Evolutionary conservation across 2,329 filamentous ascomycete genomes (phyloP).

Genomic region (Fusarium sp.): DNA sequence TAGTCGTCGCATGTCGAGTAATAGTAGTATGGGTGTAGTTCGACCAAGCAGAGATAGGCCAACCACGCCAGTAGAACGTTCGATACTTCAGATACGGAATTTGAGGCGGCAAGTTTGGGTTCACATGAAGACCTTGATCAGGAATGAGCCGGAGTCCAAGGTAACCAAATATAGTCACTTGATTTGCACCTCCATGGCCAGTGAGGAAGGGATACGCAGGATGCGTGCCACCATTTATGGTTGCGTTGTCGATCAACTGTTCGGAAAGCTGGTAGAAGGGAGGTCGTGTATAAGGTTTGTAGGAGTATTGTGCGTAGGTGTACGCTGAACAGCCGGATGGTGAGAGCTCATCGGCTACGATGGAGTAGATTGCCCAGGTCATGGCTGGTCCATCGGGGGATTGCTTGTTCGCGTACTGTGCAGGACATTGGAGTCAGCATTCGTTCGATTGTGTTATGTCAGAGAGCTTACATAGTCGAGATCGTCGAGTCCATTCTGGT

Average conservation of each 20-base stretch:
- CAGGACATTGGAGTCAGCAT: accelerated
- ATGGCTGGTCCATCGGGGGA: neutral
- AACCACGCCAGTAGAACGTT: neutral
- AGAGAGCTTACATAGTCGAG: neutral
- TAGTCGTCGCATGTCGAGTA: neutral
- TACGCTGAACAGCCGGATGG: neutral
- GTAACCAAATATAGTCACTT: neutral
- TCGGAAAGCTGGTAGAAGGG: neutral
- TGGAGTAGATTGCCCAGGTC: slow-evolving; percentile 7
- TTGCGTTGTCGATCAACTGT: neutral
- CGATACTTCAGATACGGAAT: neutral
- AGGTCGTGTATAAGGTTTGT: neutral
- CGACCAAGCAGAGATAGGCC: slow-evolving; percentile 1
- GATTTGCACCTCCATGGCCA: neutral
- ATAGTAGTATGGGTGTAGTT: neutral
- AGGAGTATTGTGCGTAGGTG: neutral
- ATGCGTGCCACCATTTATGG: neutral
- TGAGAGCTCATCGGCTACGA: neutral
- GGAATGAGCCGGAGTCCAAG: neutral
- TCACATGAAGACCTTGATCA: neutral
- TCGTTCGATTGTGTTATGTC: accelerated
- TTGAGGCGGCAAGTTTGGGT: neutral
- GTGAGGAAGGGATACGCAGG: neutral
- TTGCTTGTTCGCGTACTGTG: neutral
- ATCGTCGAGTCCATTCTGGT: neutral